Evolutionary conservation across 176 grass and related monocot genomes (phyloP).

Genomic region (Avena sativa): DNA sequence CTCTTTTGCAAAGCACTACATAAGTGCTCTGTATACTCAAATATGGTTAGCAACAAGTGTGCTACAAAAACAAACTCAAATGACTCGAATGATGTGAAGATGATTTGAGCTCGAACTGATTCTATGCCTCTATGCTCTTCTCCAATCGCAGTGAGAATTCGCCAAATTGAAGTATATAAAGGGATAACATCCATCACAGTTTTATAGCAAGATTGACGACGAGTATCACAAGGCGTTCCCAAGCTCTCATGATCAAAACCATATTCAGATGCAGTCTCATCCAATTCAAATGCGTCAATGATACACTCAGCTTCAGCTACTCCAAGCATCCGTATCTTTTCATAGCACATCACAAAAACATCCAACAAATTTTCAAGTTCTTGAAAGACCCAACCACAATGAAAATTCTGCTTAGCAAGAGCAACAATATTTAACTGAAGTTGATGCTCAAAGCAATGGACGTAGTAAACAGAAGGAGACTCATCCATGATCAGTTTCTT

Average conservation of each 20-base stretch:
- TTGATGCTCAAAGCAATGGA: constrained; percentile 20
- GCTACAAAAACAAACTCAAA: constrained; percentile 23
- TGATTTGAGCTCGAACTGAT: neutral
- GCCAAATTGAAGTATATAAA: constrained; percentile 22
- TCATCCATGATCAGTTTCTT: constrained; percentile 23
- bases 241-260: constrained; percentile 1
- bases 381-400: constrained; percentile 12
- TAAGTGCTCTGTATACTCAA: constrained; percentile 24
- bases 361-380: neutral
- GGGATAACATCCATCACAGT: constrained; percentile 19
- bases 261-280: neutral
- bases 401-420: constrained; percentile 11
- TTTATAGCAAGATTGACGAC: constrained; percentile 3
- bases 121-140: constrained; percentile 7
- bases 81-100: constrained; percentile 2
- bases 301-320: constrained; percentile 3
- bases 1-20: constrained; percentile 13
- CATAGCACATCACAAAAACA: constrained; percentile 6
- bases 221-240: constrained; percentile 22
- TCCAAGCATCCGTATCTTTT: constrained; percentile 14
- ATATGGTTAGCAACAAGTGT: constrained; percentile 19
- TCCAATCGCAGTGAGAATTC: neutral
- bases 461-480: constrained; percentile 2
- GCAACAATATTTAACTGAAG: constrained; percentile 22
- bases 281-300: constrained; percentile 10